Base-by-base conservation (phyloP, 2,329 filamentous ascomycete genomes). In the Exophiala aquamarina region DNA sequence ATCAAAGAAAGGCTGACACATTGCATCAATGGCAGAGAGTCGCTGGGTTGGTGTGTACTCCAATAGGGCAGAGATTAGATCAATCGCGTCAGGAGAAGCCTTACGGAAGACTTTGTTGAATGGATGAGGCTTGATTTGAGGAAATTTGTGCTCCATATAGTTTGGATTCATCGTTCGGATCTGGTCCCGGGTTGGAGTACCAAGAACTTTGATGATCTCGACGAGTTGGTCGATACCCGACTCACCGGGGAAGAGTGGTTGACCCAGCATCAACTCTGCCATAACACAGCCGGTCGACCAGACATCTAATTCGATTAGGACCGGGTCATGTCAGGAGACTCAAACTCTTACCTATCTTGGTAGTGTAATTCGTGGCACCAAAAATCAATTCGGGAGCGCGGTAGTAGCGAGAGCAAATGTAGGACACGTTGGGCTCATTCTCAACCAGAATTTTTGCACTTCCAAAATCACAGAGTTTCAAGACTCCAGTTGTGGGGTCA, bases 121-220 rank as follows among this genome's bases (percentile, higher is more conserved):
- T 20, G 93, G 93, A 66, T 98, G 93, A 49, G 93, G 93, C 77
- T 98, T 98, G 76, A 98, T 98, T 71, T 98, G 93, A 38, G 93
- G 93, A 72, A 98, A 98, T 76, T 97, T 97, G 76, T 98, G 93
- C 75, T 98, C 93, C 93, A 98, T 98, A 73, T 98, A 98, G 72
- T 98, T 98, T 50, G 93, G 93, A 72, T 98, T 98, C 93, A 98
- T 98, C 58, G 93, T 98, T 60, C 93, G 88, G 64, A 98, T 98
- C 71, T 98, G 93, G 69, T 98, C 93, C 57, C 93, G 82, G 28
- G 93, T 97, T 14, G 93, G 93, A 14, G 93, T 98, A 50, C 93
- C 93, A 52, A 98, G 76, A 43, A 98, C 92, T 75, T 98, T 98
- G 79, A 98, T 98, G 67, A 98, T 98, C 72, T 98, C 93, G 36